A percentile compares a stretch with the other conserved stretches of the same genome.
Evolutionary conservation across 2,329 filamentous ascomycete genomes (phyloP).

Genomic region (Diaporthe citrichinensis): DNA sequence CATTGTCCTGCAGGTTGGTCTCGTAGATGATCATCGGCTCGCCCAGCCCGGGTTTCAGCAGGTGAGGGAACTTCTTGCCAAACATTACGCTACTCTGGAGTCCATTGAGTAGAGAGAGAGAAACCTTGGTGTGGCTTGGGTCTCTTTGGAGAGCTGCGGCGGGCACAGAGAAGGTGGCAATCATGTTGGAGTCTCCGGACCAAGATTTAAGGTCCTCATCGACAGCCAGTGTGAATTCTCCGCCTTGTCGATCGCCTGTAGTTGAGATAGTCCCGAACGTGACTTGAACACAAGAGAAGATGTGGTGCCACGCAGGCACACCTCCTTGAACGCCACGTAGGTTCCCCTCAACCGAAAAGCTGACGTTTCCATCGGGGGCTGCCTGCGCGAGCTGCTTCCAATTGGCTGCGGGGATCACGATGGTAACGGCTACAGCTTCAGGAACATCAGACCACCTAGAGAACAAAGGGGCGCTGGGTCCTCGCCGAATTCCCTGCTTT

Average conservation of each 20-base stretch:
- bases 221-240: slow-evolving; percentile 52
- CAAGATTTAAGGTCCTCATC: slow-evolving; percentile 54
- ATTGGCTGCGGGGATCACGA: slow-evolving; percentile 51
- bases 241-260: slow-evolving; percentile 45
- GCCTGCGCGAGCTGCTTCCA: slow-evolving; percentile 49
- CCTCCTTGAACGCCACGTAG: slow-evolving; percentile 36
- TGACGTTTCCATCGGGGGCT: slow-evolving; percentile 39
- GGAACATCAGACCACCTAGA: slow-evolving; percentile 56
- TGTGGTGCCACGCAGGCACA: slow-evolving; percentile 49
- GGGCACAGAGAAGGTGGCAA: slow-evolving; percentile 59
- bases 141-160: slow-evolving; percentile 53
- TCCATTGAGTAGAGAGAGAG: slow-evolving; percentile 50
- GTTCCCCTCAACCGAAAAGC: slow-evolving; percentile 38
- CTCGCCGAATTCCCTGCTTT: slow-evolving; percentile 43
- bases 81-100: slow-evolving; percentile 46
- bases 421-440: slow-evolving; percentile 53
- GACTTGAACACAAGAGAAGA: slow-evolving; percentile 58
- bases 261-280: slow-evolving; percentile 55
- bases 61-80: slow-evolving; percentile 28
- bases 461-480: slow-evolving; percentile 48
- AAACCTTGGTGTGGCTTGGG: slow-evolving; percentile 49
- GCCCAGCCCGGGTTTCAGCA: slow-evolving; percentile 43
- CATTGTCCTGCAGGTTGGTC: slow-evolving; percentile 48
- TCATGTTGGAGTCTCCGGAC: slow-evolving; percentile 54
- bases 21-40: slow-evolving; percentile 50